Evolutionary conservation across 139 green algal genomes (phyloP).

Genomic region (Coccomyxa sp.): DNA sequence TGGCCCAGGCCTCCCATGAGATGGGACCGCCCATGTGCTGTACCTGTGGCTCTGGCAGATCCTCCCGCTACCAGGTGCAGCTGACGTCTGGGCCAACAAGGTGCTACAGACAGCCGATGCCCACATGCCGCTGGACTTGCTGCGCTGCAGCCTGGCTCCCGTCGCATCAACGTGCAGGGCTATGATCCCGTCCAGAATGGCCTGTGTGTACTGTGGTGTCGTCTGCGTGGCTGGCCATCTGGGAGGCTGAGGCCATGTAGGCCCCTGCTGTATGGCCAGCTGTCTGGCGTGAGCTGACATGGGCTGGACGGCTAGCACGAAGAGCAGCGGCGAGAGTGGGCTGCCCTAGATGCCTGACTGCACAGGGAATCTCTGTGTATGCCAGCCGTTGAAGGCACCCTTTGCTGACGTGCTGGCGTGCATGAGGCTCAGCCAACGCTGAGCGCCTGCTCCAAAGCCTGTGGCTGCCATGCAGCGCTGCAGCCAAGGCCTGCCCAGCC

Average conservation of each 20-base stretch:
- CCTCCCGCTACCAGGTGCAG: too few species aligned
- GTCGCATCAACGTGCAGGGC: too few species aligned
- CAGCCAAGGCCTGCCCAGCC: not conserved
- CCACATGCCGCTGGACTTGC: too few species aligned
- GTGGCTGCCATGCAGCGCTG: not conserved
- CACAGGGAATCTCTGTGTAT: not conserved
- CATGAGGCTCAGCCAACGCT: not conserved
- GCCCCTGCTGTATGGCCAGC: too few species aligned
- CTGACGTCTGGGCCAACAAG: too few species aligned
- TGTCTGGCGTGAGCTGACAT: not conserved
- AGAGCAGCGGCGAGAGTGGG: not conserved
- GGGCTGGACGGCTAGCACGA: not conserved
- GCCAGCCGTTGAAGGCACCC: not conserved
- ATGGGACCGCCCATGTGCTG: too few species aligned
- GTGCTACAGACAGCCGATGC: too few species aligned
- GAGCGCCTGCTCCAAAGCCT: not conserved
- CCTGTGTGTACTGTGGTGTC: not conserved
- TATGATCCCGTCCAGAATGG: too few species aligned
- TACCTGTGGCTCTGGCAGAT: too few species aligned
- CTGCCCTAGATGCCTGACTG: not conserved
- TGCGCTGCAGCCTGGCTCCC: not conserved
- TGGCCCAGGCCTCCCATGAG: too few species aligned
- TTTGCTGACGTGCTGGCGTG: not conserved
- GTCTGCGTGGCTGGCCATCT: not conserved
- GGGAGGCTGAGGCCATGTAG: too few species aligned